Base-by-base conservation (phyloP, 2,329 filamentous ascomycete species). In the Geosmithia morbida region DNA sequence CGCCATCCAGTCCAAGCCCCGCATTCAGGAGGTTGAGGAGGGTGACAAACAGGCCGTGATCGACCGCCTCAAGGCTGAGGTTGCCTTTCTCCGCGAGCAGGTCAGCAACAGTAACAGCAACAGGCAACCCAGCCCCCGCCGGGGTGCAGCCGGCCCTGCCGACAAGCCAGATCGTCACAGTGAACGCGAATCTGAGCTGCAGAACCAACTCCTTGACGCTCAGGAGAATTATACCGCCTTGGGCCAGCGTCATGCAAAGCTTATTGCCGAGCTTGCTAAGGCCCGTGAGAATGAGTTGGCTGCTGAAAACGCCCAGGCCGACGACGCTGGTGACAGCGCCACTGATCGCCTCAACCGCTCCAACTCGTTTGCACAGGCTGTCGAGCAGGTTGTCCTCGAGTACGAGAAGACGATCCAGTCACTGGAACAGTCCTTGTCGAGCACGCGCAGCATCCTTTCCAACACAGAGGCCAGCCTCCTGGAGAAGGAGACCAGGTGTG, bases 381-480 rank as follows among this genome's bases (percentile, higher is more conserved):
- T 98, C 18, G 92, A 98, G 58, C 86, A 94, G 59, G 87, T 98
- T 19, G 87, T 98, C 2, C 70, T 97, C 45, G 92, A 98, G 65
- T 98, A 98, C 60, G 94, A 98, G 63, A 97, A 94, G 72, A 98
- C 94, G 0, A 98, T 98, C 45, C 89, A 97, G 61, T 84, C 79
- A 47, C 75, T 98, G 16, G 92, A 98, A 63, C 81, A 88, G 46
- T 96, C 89, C 2, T 76, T 98, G 14, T 89, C 89, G 1, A 92
- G 81, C 57, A 97, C 92, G 1, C 79, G 92, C 49, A 75, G 85
- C 33, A 87, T 86, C 0, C 71, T 98, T 26, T 84, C 92, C 11
- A 83, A 71, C 52, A 89, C 85, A 0, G 94, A 98, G 62, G 92
- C 88, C 48, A 83, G 71, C 49, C 71, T 98, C 20, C 72, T 97